Conservation (phyloP, 108 stramenopile genomes). For the Schizochytrium sp. region DNA sequence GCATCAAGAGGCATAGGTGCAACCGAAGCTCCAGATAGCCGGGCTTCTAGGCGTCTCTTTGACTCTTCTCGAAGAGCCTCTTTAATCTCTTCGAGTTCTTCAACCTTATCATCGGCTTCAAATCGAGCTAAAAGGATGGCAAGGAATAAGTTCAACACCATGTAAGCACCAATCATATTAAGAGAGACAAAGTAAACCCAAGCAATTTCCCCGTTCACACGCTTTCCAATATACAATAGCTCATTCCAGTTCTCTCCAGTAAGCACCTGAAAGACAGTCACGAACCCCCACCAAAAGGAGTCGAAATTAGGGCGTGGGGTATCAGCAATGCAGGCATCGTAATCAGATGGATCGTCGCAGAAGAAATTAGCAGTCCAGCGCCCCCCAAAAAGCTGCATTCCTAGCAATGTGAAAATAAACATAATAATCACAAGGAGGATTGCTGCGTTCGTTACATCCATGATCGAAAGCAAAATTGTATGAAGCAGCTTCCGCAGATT, state of each 20-base stretch:
- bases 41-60: background rate
- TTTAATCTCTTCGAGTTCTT: background rate
- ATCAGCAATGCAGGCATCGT: background rate
- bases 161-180: conserved; percentile 72
- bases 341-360: conserved; percentile 58
- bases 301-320: conserved; percentile 71
- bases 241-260: conserved; percentile 77
- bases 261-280: conserved; percentile 72
- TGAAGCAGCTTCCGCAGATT: conserved; percentile 76
- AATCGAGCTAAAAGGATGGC: conserved; percentile 74
- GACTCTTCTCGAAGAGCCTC: conserved; percentile 31
- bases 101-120: conserved; percentile 11
- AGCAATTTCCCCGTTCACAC: conserved; percentile 61
- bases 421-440: conserved; percentile 79
- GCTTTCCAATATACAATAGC: conserved; percentile 69
- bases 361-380: background rate
- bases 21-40: background rate
- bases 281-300: conserved; percentile 64
- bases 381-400: conserved; percentile 79
- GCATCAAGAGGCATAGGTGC: background rate
- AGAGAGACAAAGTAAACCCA: conserved; percentile 70
- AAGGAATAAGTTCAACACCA: conserved; percentile 74
- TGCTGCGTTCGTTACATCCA: conserved; percentile 79
- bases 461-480: conserved; percentile 74
- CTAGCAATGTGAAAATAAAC: conserved; percentile 79